Conservation (phyloP, 345 rosid species). For the Citropsis articulata region DNA sequence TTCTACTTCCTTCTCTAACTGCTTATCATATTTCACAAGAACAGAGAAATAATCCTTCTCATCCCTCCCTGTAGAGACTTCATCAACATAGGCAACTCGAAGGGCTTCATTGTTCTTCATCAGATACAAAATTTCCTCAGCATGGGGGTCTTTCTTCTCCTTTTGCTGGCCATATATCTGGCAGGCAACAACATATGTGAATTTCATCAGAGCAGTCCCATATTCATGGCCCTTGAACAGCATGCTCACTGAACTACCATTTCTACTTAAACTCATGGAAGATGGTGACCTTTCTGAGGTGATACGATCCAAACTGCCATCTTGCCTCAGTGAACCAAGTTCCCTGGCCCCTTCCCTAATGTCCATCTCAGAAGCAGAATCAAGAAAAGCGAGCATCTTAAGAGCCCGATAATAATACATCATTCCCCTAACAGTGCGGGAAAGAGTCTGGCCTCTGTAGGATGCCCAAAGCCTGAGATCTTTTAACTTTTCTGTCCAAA, state of each 20-base stretch:
- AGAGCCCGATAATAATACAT: constrained; percentile 97
- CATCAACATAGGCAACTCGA: constrained; percentile 95
- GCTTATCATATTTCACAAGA: constrained; percentile 87
- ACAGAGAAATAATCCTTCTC: constrained; percentile 82
- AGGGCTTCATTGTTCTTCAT: constrained; percentile 91
- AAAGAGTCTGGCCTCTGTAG: constrained; percentile 94
- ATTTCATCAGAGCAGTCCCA: constrained; percentile 95
- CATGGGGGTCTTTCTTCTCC: constrained; percentile 85
- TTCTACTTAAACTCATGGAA: constrained; percentile 62
- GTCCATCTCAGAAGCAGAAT: constrained; percentile 97
- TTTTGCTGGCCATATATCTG: constrained; percentile 93
- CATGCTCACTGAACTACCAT: constrained; percentile 51
- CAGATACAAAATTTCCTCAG: constrained; percentile 77
- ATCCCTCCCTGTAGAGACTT: constrained; percentile 58
- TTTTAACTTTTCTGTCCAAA: constrained; percentile 73
- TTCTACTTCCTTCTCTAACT: constrained; percentile 78
- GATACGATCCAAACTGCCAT: constrained; percentile 35
- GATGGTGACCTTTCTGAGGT: constrained; percentile 44
- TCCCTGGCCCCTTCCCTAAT: constrained; percentile 70
- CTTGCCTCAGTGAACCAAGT: constrained; percentile 70
- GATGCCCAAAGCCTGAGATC: constrained; percentile 98
- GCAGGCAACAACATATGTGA: constrained; percentile 90
- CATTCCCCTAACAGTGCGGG: constrained; percentile 98
- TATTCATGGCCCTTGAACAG: constrained; percentile 80
- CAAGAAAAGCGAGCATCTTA: constrained; percentile 91